Conservation (phyloP, 2,329 filamentous ascomycete species). For the Xylariomycetidae sp. region DNA sequence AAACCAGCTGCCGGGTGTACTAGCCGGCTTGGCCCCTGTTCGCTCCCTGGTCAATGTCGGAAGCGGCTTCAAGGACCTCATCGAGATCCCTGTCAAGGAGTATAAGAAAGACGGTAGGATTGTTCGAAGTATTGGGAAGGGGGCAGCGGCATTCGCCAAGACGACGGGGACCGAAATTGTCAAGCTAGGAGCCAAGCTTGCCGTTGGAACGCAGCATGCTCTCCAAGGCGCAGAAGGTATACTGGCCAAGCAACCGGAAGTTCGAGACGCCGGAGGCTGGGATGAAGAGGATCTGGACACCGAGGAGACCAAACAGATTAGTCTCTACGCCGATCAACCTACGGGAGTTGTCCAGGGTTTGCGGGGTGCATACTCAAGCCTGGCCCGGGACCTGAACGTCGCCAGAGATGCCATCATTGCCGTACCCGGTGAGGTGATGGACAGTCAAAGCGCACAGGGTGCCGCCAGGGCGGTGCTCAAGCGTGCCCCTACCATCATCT, state of each 20-base stretch:
- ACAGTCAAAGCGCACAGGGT: slow-evolving; percentile 75
- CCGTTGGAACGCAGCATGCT: slow-evolving; percentile 90
- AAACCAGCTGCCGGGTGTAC: slow-evolving; percentile 83
- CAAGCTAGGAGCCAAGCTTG: slow-evolving; percentile 88
- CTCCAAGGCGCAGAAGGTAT: slow-evolving; percentile 85
- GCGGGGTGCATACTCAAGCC: slow-evolving; percentile 72
- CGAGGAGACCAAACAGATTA: slow-evolving; percentile 74
- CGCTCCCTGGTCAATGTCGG: slow-evolving; percentile 88
- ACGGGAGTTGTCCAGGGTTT: slow-evolving; percentile 83
- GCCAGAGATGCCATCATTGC: slow-evolving; percentile 91
- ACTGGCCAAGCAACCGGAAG: slow-evolving; percentile 45
- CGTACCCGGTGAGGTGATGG: slow-evolving; percentile 85
- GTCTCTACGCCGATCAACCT: slow-evolving; percentile 90
- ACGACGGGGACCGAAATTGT: slow-evolving; percentile 94
- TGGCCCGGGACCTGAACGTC: slow-evolving; percentile 81
- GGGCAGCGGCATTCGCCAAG: slow-evolving; percentile 82
- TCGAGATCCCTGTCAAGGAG: slow-evolving; percentile 85
- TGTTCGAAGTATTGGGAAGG: slow-evolving; percentile 87
- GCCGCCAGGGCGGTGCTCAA: slow-evolving; percentile 74
- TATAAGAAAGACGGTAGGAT: slow-evolving; percentile 93
- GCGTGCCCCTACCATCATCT: slow-evolving; percentile 86
- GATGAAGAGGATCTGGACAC: slow-evolving; percentile 61
- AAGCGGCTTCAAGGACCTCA: slow-evolving; percentile 76
- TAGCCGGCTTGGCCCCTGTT: slow-evolving; percentile 87
- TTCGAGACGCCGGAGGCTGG: slow-evolving; percentile 34